phyloP scores from a whole-genome alignment of 768 basidiomycete genomes.

The Boletales sp. region DNA sequence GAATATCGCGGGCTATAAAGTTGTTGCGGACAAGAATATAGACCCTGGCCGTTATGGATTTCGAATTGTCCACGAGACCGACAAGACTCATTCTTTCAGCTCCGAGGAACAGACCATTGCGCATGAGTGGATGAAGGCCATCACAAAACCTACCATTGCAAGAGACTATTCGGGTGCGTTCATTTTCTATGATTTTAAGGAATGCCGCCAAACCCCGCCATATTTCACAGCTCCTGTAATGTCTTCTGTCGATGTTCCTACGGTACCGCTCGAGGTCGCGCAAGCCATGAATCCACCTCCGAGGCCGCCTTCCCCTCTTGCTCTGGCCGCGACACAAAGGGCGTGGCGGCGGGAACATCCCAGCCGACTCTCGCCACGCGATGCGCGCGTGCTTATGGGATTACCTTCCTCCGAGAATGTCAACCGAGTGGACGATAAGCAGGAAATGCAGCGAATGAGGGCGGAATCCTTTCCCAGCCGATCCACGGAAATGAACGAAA shows the following conservation, averaged over 20 bases:
- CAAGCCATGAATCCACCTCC: slow-evolving; percentile 97
- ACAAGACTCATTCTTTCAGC: slow-evolving; percentile 88
- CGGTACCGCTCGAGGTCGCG: slow-evolving; percentile 90
- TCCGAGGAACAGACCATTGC: slow-evolving; percentile 81
- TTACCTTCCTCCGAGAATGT: slow-evolving; percentile 33
- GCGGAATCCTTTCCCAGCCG: slow-evolving; percentile 55
- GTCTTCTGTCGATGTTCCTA: slow-evolving; percentile 95
- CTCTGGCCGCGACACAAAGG: slow-evolving; percentile 83
- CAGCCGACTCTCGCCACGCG: slow-evolving; percentile 74
- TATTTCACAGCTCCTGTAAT: slow-evolving; percentile 76
- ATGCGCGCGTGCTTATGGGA: slow-evolving; percentile 75
- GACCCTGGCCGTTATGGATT: slow-evolving; percentile 95
- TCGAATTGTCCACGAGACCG: slow-evolving; percentile 84
- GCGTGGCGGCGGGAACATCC: slow-evolving; percentile 84
- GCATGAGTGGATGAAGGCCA: slow-evolving; percentile 99
- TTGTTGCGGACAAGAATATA: slow-evolving; percentile 87
- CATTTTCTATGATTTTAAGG: neutral
- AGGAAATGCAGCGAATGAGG: slow-evolving; percentile 39
- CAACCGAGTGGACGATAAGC: slow-evolving; percentile 16
- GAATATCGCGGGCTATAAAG: slow-evolving; percentile 87
- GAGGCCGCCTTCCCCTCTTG: slow-evolving; percentile 87
- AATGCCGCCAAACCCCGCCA: neutral
- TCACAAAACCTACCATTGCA: slow-evolving; percentile 98
- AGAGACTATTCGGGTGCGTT: slow-evolving; percentile 85
- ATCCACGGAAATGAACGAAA: slow-evolving; percentile 10